Conservation (phyloP, 148 eudicot species). For the Beta vulgaris region DNA sequence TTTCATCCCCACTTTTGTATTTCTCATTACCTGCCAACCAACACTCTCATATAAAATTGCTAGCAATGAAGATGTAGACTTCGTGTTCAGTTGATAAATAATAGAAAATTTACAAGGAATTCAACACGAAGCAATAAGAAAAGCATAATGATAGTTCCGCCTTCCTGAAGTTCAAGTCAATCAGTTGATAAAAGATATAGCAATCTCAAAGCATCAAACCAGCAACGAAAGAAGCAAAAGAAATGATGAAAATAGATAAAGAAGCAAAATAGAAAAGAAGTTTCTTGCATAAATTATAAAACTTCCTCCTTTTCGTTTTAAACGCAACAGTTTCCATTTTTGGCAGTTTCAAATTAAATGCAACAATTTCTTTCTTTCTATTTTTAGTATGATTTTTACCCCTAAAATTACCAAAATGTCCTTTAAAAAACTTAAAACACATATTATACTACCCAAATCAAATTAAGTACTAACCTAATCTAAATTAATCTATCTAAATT, state of each 20-base stretch:
- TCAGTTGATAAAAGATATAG: background rate
- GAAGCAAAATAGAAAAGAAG: background rate
- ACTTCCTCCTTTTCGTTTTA: too few species aligned
- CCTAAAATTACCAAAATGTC: too few species aligned
- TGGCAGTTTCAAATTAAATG: too few species aligned
- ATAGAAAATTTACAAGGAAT: background rate
- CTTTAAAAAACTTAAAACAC: too few species aligned
- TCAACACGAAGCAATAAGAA: background rate
- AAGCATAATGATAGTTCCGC: background rate
- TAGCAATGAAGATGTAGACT: background rate
- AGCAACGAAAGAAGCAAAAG: background rate
- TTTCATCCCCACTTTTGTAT: conserved; percentile 77
- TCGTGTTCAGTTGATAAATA: conserved; percentile 1
- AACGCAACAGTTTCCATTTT: too few species aligned
- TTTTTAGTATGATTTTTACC: too few species aligned
- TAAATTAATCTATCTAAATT: too few species aligned
- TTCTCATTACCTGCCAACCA: conserved; percentile 77
- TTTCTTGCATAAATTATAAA: too few species aligned
- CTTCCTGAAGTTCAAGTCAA: background rate
- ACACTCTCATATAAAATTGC: conserved; percentile 4
- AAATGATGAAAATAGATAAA: background rate
- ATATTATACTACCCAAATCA: too few species aligned
- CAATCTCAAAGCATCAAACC: background rate
- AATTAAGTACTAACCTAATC: too few species aligned
- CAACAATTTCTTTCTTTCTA: too few species aligned